Evolutionary conservation across 192 early-diverging fungal species (phyloP).

Genomic region (Entomortierella parvispora): DNA sequence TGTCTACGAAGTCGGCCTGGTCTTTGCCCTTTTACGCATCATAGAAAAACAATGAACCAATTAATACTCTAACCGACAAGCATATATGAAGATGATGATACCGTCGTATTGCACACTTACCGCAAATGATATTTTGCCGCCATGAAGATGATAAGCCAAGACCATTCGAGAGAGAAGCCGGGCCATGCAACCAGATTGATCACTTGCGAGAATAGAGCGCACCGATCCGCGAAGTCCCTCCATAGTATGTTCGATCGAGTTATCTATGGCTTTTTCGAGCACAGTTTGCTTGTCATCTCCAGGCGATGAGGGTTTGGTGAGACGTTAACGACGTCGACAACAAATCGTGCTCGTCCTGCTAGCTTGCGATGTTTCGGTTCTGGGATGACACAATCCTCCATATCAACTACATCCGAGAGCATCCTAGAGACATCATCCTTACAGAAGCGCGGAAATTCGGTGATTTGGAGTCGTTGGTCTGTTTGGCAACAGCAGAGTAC

Average conservation of each 20-base stretch:
- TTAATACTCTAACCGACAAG: too few relatives aligned
- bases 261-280: too few relatives aligned
- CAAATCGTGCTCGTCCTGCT: slow-evolving; percentile 2
- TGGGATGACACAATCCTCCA: slow-evolving; percentile 4
- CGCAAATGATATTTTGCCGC: neutral
- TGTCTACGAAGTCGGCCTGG: slow-evolving; percentile 15
- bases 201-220: neutral
- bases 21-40: too few relatives aligned
- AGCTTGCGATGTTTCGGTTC: neutral
- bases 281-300: too few relatives aligned
- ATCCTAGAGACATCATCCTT: slow-evolving; percentile 5
- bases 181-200: neutral
- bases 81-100: too few relatives aligned
- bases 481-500: neutral
- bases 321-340: neutral
- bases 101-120: too few relatives aligned
- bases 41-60: too few relatives aligned
- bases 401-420: slow-evolving; percentile 2
- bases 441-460: slow-evolving; percentile 4
- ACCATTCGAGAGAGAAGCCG: neutral
- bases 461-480: neutral
- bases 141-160: neutral
- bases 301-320: neutral
- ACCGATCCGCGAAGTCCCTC: neutral
- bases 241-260: too few relatives aligned